Conservation (phyloP, 1,284 basidiomycete genomes). For the Boletus semigastroideus region DNA sequence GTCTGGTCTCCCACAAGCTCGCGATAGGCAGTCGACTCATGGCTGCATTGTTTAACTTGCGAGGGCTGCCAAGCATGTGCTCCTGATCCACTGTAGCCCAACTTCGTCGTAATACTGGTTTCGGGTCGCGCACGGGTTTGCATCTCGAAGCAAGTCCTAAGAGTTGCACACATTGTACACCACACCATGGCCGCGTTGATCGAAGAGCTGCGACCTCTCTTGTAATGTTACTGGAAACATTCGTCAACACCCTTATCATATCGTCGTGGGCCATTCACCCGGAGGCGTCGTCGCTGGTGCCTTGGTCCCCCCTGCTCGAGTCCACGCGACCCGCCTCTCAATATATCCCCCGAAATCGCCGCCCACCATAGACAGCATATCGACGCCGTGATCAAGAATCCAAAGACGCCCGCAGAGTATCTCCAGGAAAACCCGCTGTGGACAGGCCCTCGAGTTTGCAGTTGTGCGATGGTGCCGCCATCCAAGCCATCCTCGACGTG, state of each 20-base stretch:
- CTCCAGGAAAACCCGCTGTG: not conserved
- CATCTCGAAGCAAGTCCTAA: slow-evolving; percentile 9
- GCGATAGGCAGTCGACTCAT: not conserved
- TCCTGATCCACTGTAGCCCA: slow-evolving; percentile 19
- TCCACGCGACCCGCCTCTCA: slow-evolving; percentile 10
- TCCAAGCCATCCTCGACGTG: slow-evolving; percentile 12
- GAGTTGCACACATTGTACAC: slow-evolving; percentile 12
- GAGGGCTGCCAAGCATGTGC: slow-evolving; percentile 12
- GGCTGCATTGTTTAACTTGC: slow-evolving; percentile 11
- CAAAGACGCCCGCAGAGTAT: not conserved
- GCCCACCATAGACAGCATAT: not conserved
- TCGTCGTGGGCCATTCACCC: slow-evolving; percentile 21
- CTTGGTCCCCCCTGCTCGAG: slow-evolving; percentile 7
- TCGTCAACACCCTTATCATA: slow-evolving; percentile 1
- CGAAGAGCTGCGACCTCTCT: slow-evolving; percentile 10
- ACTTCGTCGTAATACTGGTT: slow-evolving; percentile 6
- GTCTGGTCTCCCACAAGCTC: not conserved
- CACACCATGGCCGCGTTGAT: slow-evolving; percentile 12
- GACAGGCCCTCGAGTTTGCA: not conserved
- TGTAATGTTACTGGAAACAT: not conserved
- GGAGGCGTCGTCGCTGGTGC: slow-evolving; percentile 12
- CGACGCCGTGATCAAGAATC: not conserved
- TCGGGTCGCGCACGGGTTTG: slow-evolving; percentile 8
- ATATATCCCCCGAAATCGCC: not conserved
- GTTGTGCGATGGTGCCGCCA: slow-evolving; percentile 5